Conservation (phyloP, 768 basidiomycete species). For the Agrocybe pediades region DNA sequence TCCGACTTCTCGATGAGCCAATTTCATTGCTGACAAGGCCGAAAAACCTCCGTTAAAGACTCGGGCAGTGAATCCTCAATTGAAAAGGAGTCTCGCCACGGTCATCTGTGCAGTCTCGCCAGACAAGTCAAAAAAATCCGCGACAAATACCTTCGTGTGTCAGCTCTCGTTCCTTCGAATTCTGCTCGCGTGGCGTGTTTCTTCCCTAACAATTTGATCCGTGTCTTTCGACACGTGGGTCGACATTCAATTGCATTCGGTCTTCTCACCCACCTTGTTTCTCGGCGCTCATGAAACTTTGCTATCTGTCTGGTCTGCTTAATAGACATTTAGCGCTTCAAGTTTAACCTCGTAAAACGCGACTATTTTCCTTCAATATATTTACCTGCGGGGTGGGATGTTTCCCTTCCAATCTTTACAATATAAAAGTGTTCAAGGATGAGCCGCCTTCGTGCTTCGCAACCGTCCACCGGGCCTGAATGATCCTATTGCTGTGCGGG, state of each 20-base stretch:
- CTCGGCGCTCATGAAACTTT: no score
- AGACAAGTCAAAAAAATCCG: not conserved
- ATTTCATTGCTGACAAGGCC: not conserved
- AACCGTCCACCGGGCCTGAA: no score
- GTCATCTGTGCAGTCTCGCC: not conserved
- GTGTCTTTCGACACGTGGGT: not conserved
- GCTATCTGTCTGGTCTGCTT: no score
- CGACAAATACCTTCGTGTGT: not conserved
- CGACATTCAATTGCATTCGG: not conserved
- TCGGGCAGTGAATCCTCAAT: not conserved
- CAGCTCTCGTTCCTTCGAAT: not conserved
- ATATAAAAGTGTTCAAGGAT: not conserved
- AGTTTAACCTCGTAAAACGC: not conserved
- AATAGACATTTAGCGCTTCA: no score
- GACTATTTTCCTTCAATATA: not conserved
- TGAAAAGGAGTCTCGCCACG: not conserved
- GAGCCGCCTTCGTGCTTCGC: not conserved
- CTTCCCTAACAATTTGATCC: not conserved
- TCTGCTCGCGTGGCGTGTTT: not conserved
- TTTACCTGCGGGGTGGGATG: not conserved
- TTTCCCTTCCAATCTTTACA: not conserved
- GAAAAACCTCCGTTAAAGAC: conserved; percentile 3
- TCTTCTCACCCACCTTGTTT: no score
- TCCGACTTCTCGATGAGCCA: not conserved
- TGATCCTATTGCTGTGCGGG: no score